These are phyloP conservation scores for Austropuccinia psidii DNA, from an alignment of 1,284 basidiomycete genomes.

Conservation along the genomic window DNA sequence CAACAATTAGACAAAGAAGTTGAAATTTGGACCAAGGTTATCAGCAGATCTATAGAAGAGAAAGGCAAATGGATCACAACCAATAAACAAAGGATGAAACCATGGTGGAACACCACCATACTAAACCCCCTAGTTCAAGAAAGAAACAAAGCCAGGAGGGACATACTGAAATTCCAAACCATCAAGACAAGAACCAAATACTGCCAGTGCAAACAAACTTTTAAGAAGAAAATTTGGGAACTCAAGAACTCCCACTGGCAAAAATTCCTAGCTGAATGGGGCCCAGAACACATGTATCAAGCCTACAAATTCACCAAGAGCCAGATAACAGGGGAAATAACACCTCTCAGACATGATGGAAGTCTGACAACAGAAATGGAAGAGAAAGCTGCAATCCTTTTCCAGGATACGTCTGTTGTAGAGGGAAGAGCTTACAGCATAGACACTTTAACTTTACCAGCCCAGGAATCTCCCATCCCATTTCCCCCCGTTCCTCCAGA, in stretches of 20 bases:
- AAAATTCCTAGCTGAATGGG: neutral
- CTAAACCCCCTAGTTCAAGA: neutral
- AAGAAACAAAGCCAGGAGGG: neutral
- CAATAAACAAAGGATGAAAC: neutral
- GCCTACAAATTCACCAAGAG: neutral
- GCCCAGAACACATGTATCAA: neutral
- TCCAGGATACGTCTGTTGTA: constrained; percentile 2
- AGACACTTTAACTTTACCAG: neutral
- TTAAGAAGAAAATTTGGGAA: too few relatives aligned
- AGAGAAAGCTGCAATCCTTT: neutral
- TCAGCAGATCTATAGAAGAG: neutral
- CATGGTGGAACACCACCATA: too few relatives aligned
- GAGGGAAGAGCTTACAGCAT: neutral
- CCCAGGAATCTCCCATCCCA: neutral
- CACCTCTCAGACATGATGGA: neutral
- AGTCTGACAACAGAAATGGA: neutral
- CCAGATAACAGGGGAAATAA: neutral
- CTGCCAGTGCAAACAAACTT: too few relatives aligned
- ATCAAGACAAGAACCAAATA: neutral
- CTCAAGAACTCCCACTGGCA: neutral
- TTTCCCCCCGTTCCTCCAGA: neutral
- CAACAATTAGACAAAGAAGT: neutral
- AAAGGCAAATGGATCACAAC: neutral
- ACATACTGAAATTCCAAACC: too few relatives aligned
- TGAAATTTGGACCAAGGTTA: neutral